Base-by-base conservation (phyloP, 2,329 filamentous ascomycete species). In the Neurospora sp. region DNA sequence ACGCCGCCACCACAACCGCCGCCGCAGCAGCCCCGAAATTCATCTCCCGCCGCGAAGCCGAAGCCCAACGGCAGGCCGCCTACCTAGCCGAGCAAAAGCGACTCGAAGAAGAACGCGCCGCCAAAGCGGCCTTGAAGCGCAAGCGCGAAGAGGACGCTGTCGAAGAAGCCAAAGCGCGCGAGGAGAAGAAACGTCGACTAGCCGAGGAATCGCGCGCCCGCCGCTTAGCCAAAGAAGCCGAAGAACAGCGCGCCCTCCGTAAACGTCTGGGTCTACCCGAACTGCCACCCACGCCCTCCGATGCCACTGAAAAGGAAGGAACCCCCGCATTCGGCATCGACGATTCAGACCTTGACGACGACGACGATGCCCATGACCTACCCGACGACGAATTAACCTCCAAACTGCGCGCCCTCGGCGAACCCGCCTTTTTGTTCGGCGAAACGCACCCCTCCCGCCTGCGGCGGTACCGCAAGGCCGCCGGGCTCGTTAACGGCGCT, bases 111-210 rank as follows among this genome's bases (percentile, higher is more conserved):
- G 89, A 92, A 76, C 91, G 92, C 37, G 84, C 88, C 71, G 88
- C 90, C 72, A 89, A 89, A 73, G 83, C 88, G 0, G 86, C 87
- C 1, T 89, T 91, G 75, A 98, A 98, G 82, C 92, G 95, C 74
- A 96, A 96, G 80, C 87, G 89, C 33, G 95, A 98, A 69, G 94
- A 97, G 41, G 94, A 97, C 36, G 91, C 92, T 70, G 89, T 89
- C 2, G 86, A 88, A 33, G 89, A 91, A 73, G 87, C 88, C 73
- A 86, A 84, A 12, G 83, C 84, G 37, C 88, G 93, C 15, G 92
- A 97, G 73, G 92, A 96, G 77, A 97, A 97, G 83, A 89, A 91
- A 69, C 87, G 87, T 71, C 86, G 86, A 71, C 83, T 99, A 4
- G 95, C 93, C 0, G 93, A 97, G 72, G 92, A 97, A 76, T 92